Evolutionary conservation across 805 yeast species (phyloP).

Genomic region (Cyberlindnera sargentensis): DNA sequence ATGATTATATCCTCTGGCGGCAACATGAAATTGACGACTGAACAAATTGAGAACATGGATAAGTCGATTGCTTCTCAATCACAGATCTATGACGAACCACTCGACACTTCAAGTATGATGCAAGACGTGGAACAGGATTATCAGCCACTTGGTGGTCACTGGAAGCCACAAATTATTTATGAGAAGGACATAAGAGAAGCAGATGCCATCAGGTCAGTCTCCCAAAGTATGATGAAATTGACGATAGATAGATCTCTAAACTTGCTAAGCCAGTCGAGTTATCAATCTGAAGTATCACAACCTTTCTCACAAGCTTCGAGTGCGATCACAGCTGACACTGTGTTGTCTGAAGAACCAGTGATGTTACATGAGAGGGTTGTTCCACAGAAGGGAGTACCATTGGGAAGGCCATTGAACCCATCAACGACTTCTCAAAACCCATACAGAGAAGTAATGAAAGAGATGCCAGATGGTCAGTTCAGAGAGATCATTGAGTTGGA

Average conservation of each 20-base stretch:
- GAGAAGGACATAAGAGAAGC: not conserved
- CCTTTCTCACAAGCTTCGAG: constrained; percentile 15
- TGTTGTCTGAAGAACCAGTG: not conserved
- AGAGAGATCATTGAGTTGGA: constrained; percentile 20
- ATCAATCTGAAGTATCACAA: constrained; percentile 21
- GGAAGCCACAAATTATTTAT: not conserved
- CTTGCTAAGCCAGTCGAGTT: constrained; percentile 18
- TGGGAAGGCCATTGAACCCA: not conserved
- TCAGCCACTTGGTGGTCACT: not conserved
- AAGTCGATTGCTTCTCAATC: constrained; percentile 12
- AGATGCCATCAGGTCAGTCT: not conserved
- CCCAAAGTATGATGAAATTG: no score
- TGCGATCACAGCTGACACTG: constrained; percentile 8
- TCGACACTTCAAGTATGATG: no score
- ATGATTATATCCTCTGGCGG: constrained; percentile 13
- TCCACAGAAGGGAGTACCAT: no score
- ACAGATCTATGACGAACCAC: constrained; percentile 9
- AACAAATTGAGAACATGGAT: constrained; percentile 8
- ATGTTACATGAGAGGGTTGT: no score
- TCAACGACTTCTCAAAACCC: not conserved
- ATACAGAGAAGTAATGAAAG: constrained; percentile 2
- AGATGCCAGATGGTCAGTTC: constrained; percentile 14
- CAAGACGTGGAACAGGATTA: not conserved
- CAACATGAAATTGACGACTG: constrained; percentile 3
- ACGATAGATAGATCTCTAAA: constrained; percentile 6